Base-by-base conservation (phyloP, 1,284 basidiomycete species). In the Melanopsichium pennsylvanicum region DNA sequence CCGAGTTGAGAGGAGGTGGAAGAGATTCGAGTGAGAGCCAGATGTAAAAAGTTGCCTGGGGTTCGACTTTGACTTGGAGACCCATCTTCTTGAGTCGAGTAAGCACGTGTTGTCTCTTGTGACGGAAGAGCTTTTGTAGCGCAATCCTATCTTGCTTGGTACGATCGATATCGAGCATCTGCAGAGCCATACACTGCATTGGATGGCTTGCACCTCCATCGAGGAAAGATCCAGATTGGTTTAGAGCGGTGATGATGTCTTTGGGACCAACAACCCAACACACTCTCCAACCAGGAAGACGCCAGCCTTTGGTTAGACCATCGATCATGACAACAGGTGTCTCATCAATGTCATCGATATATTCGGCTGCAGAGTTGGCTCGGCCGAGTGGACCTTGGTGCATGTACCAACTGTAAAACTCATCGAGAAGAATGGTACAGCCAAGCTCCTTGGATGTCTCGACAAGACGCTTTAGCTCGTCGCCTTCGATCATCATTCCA, bases 361-460 rank as follows among this genome's bases (percentile, higher is more conserved):
- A 93, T 72, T 86, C 85, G 0, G 93, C 92, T 0, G 90, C 90
- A 10, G 90, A 93, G 25, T 95, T 82, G 15, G 89, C 89, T 64
- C 88, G 87, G 13, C 93, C 93, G 59, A 92, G 89, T 40, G 86
- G 84, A 12, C 88, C 87, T 66, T 88, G 83, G 44, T 93, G 90
- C 16, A 88, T 89, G 81, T 94, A 96, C 60, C 91, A 92, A 9
- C 90, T 91, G 81, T 93, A 93, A 82, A 93, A 92, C 85, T 95
- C 92, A 79, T 95, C 92, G 27, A 95, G 86, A 67, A 96, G 87
- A 42, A 94, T 77, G 7, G 93, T 95, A 4, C 89, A 90, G 5
- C 83, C 82, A 85, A 86, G 74, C 87, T 89, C 67, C 34, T 87
- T 85, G 43, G 88, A 85, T 31, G 93, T 83, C 7, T 85, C 78